A percentile compares a stretch with the other conserved stretches of the same genome.
Conservation (phyloP, 352 stramenopile genomes). For the Chrysophaeum taylorii region DNA sequence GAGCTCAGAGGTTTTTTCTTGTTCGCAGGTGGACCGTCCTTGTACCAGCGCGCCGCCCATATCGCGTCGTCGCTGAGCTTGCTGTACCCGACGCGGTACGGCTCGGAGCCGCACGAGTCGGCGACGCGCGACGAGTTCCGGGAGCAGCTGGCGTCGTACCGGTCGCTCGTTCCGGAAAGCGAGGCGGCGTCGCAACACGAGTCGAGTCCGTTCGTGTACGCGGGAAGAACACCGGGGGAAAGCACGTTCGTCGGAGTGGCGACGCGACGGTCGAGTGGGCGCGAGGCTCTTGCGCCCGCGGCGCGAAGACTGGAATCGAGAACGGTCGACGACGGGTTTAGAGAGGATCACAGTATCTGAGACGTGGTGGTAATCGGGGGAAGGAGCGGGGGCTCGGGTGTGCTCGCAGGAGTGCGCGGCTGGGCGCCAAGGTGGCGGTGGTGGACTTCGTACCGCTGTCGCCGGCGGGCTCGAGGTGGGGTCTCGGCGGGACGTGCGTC, state of each 20-base stretch:
- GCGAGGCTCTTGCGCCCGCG: too few relatives aligned
- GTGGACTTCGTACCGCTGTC: constrained; percentile 89
- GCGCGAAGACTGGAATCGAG: neutral
- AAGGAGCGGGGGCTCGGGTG: constrained; percentile 59
- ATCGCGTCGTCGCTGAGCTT: constrained; percentile 44
- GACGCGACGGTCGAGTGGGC: too few relatives aligned
- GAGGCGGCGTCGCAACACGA: neutral
- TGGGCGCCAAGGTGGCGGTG: constrained; percentile 83
- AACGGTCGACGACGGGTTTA: constrained; percentile 48
- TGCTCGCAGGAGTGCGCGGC: constrained; percentile 83
- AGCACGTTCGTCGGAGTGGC: too few relatives aligned
- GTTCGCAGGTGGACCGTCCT: too few relatives aligned
- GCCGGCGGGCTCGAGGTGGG: constrained; percentile 52
- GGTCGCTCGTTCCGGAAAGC: neutral
- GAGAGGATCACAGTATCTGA: constrained; percentile 49
- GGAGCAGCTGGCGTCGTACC: neutral
- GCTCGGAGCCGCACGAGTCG: neutral
- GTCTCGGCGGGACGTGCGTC: constrained; percentile 84
- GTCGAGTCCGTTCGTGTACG: constrained; percentile 2
- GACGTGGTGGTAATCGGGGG: constrained; percentile 64
- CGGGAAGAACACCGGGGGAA: too few relatives aligned
- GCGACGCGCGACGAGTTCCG: constrained; percentile 10
- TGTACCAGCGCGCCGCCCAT: constrained; percentile 30
- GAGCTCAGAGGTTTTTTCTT: too few relatives aligned
- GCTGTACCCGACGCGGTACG: constrained; percentile 39